Conservation (phyloP, 345 rosid genomes). For the Lepidium sativum region DNA sequence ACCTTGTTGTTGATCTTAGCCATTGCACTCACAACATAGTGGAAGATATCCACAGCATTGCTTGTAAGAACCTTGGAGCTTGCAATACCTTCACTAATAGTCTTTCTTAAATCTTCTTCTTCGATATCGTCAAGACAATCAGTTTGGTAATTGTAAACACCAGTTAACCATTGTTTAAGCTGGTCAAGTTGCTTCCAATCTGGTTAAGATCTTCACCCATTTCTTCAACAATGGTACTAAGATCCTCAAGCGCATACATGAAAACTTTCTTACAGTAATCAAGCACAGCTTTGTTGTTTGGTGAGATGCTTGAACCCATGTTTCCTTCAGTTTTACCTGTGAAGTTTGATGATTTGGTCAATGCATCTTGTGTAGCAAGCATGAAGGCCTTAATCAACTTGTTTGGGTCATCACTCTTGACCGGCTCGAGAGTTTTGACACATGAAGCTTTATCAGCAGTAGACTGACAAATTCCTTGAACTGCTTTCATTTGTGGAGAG, state of each 20-base stretch:
- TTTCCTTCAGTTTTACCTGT: constrained; percentile 28
- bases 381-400: constrained; percentile 37
- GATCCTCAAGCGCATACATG: constrained; percentile 30
- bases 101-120: constrained; percentile 20
- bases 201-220: constrained; percentile 30
- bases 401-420: constrained; percentile 43
- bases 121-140: constrained; percentile 51
- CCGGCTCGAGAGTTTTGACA: constrained; percentile 36
- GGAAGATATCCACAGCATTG: constrained; percentile 50
- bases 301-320: constrained; percentile 26
- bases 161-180: constrained; percentile 43
- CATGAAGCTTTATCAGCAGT: constrained; percentile 52
- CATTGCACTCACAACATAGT: constrained; percentile 31
- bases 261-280: constrained; percentile 32
- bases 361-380: constrained; percentile 27
- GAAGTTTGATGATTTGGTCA: constrained; percentile 30
- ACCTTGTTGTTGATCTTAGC: constrained; percentile 21
- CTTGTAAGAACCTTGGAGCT: constrained; percentile 35
- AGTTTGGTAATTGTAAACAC: constrained; percentile 47
- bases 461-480: constrained; percentile 33
- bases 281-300: constrained; percentile 33
- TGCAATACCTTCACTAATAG: constrained; percentile 20
- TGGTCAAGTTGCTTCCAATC: constrained; percentile 25
- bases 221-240: constrained; percentile 23
- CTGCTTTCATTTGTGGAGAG: constrained; percentile 35